Evolutionary conservation across 225 moss, liverwort and hornwort species (phyloP), one percentile per base, ranked within the genome.

Genomic region (Physcomitrium patens): DNA sequence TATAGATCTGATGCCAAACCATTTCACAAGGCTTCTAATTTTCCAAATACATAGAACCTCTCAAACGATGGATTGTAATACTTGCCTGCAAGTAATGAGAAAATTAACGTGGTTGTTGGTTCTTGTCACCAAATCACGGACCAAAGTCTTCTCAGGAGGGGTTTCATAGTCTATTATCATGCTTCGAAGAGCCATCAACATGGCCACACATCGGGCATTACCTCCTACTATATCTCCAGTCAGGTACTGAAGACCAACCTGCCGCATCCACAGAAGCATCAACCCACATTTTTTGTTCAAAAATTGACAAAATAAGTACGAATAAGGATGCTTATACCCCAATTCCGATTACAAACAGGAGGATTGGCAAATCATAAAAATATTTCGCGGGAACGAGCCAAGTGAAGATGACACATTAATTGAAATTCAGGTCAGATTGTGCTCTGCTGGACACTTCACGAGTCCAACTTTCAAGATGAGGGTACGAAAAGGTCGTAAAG

Each of bases 61-160:
- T 63, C 46, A 13, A 37, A 79, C 46, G 23, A 61, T 48, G 51
- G n/a, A 65, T 57, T 47, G 31, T 72, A 41, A 67, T 67, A 50
- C 77, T 78, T 78, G 57, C 88, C 85, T 85, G 84, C 96, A 97
- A 26, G 86, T 87, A 27, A 83, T 94, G 71, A 97, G 90, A 83
- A 97, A 97, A 20, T 92, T 92, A 53, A 97, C 96, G 70, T 97
- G 82, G 78, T 90, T 94, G 69, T 91, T 97, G 51, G 92, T 97
- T 78, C 86, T 92, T 8, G 86, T 88, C 72, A 92, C 91, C 79
- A 97, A 68, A 79, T 97, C 92, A 62, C 94, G 89, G 22, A 81
- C 84, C 68, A 92, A 90, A 15, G 87, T 80, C 82, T 94, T 97
- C 80, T 86, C 96, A 13, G 78, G 79, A 80, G 96, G 96, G 8